Evolutionary conservation across 2,329 filamentous ascomycete genomes (phyloP), one percentile per base, ranked within the genome.

Genomic region (Cladosporium sp.): DNA sequence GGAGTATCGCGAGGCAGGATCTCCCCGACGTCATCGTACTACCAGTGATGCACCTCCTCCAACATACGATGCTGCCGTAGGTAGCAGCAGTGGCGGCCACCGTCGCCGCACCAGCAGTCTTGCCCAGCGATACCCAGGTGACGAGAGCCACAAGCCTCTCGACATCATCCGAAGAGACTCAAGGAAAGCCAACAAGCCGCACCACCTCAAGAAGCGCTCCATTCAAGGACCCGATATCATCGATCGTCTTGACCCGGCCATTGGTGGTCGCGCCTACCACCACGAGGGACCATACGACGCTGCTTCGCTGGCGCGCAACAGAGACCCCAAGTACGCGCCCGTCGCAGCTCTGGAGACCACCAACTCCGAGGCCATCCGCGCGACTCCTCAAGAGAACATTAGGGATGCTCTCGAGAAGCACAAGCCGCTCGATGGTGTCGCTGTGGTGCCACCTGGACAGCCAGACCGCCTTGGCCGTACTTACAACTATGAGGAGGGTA

Each of bases 231-330:
- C 92, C 1, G 93, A 98, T 77, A 83, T 84, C 10, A 95, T 98
- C 73, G 94, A 97, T 76, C 81, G 83, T 5, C 86, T 98, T 1
- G 94, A 97, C 75, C 84, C 82, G 63, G 81, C 85, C 2, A 78
- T 85, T n/a, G 85, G 86, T 63, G 85, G 86, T 60, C 84, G 84
- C 21, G 80, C 84, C 2, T 97, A 96, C 78, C 94, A 97, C 77
- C 94, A 98, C 73, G 92, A 90, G 69, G 93, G 94, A 0, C 94
- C 94, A 0, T 98, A 91, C 72, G 94, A 98, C 76, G 92, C 93
- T 11, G 90, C 92, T 2, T 83, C 92, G 62, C 82, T 90, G 1
- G 87, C 90, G 14, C 86, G 92, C 58, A 97, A 97, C 79, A 71
- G 67, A 28, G 83, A 87, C 72, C 83, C 81, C 71, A 80, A 83